These are phyloP conservation scores for Coelastrella sp. DNA, from an alignment of 139 green algal species.

Conservation along the genomic window DNA sequence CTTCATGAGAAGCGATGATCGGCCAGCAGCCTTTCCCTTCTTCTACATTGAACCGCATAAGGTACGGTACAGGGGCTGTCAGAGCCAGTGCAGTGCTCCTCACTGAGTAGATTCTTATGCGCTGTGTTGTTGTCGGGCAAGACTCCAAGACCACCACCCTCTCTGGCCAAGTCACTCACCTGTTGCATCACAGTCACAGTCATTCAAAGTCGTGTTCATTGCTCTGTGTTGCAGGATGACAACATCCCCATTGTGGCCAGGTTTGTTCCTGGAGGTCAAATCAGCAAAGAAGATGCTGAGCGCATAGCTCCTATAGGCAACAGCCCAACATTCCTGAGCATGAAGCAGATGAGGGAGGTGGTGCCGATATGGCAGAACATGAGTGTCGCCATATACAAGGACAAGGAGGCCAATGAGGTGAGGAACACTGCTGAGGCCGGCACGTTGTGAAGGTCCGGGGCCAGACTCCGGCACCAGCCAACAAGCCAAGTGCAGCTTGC, in stretches of 20 bases:
- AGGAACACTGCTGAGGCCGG: neutral
- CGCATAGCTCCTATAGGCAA: constrained; percentile 90
- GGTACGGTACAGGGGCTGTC: constrained; percentile 6
- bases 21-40: constrained; percentile 93
- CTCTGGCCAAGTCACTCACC: neutral
- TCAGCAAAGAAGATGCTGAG: constrained; percentile 52
- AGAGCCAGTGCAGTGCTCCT: neutral
- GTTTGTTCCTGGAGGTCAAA: neutral
- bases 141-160: too few species aligned
- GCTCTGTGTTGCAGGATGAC: constrained; percentile 28
- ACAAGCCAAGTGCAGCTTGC: too few species aligned
- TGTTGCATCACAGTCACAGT: neutral
- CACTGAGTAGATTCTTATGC: neutral
- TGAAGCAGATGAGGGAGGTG: constrained; percentile 79
- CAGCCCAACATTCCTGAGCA: constrained; percentile 87
- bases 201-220: neutral
- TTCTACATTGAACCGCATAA: constrained; percentile 95
- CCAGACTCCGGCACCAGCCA: too few species aligned
- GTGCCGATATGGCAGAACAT: constrained; percentile 91
- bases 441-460: too few species aligned
- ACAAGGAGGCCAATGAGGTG: constrained; percentile 84
- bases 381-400: constrained; percentile 92
- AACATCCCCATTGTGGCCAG: constrained; percentile 34
- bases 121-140: neutral
- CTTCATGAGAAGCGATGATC: constrained; percentile 78